Evolutionary conservation across 2,329 filamentous ascomycete genomes (phyloP).

Genomic region (Chrysosphaeria jannelii): DNA sequence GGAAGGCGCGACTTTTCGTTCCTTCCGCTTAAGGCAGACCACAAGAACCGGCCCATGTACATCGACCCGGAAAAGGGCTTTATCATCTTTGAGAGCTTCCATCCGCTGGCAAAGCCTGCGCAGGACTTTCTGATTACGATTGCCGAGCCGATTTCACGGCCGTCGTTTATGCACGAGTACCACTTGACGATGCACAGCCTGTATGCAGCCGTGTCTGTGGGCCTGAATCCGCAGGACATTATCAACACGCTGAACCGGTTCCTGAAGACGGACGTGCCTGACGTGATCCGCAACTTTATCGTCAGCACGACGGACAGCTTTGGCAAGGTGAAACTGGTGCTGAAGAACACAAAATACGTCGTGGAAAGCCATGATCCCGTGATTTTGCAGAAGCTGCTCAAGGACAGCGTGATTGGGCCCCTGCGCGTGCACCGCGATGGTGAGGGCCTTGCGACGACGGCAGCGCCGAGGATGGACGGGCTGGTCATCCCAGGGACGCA

Average conservation of each 20-base stretch:
- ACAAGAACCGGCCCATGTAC: conserved; percentile 73
- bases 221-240: conserved; percentile 69
- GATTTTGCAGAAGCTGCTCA: conserved; percentile 62
- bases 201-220: conserved; percentile 84
- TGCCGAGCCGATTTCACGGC: conserved; percentile 71
- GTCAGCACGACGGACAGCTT: conserved; percentile 59
- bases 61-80: conserved; percentile 65
- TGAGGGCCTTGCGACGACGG: conserved; percentile 44
- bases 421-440: conserved; percentile 31
- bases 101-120: conserved; percentile 55
- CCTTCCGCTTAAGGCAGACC: conserved; percentile 59
- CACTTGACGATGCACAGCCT: conserved; percentile 72
- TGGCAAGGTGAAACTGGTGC: conserved; percentile 80
- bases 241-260: conserved; percentile 67
- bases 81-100: conserved; percentile 87
- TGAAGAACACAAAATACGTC: conserved; percentile 85
- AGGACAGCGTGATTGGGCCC: conserved; percentile 54
- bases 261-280: conserved; percentile 63
- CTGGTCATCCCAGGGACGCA: conserved; percentile 86
- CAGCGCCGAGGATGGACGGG: conserved; percentile 59
- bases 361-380: conserved; percentile 73
- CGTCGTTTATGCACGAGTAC: conserved; percentile 82
- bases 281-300: conserved; percentile 55
- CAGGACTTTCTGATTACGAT: conserved; percentile 93
- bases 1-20: conserved; percentile 41